These are phyloP conservation scores for Aspergillus carlsbadensis DNA, from an alignment of 495 filamentous ascomycete species.

Conservation along the genomic window DNA sequence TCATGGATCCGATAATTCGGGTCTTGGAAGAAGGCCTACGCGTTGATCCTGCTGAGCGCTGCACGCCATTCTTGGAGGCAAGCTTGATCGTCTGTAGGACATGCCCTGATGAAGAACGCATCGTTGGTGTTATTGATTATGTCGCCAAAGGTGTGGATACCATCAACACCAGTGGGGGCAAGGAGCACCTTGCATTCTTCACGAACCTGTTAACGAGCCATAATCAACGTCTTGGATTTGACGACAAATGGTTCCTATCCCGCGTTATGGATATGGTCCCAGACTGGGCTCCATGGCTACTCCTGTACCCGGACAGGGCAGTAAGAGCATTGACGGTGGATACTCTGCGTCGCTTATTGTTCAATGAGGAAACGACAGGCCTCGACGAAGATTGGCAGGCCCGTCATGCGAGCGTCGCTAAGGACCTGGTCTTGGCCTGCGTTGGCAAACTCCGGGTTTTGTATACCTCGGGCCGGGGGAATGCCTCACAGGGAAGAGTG, in stretches of 20 bases:
- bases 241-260: constrained; percentile 35
- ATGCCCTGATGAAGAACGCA: constrained; percentile 35
- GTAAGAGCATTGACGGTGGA: constrained; percentile 55
- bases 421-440: constrained; percentile 35
- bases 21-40: constrained; percentile 52
- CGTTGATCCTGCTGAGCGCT: constrained; percentile 55
- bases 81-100: constrained; percentile 49
- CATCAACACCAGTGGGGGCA: constrained; percentile 54
- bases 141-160: constrained; percentile 26
- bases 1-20: constrained; percentile 42
- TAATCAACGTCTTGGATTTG: constrained; percentile 40
- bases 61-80: constrained; percentile 53
- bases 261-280: constrained; percentile 55
- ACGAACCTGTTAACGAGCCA: constrained; percentile 35
- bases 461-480: constrained; percentile 26
- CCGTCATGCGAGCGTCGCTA: constrained; percentile 28
- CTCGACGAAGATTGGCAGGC: constrained; percentile 25
- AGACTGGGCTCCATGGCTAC: constrained; percentile 65
- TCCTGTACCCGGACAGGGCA: constrained; percentile 58
- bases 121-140: constrained; percentile 46
- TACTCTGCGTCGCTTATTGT: constrained; percentile 56
- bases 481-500: constrained; percentile 34
- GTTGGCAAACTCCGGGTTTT: constrained; percentile 32
- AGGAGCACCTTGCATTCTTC: constrained; percentile 62
- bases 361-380: constrained; percentile 40